Evolutionary conservation across 2,329 filamentous ascomycete species (phyloP).

Genomic region (Periconia macrospinosa): DNA sequence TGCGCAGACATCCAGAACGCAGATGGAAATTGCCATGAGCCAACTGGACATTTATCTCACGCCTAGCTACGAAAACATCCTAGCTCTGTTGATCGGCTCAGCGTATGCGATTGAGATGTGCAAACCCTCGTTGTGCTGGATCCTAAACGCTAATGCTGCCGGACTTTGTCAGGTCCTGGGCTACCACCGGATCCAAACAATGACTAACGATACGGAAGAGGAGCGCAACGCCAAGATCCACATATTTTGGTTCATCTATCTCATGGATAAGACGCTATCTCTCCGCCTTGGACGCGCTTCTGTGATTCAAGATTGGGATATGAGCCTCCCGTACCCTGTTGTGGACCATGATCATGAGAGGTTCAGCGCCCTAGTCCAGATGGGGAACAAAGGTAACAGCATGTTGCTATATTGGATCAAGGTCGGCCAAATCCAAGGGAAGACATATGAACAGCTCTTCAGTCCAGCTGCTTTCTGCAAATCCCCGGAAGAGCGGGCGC

Average conservation of each 20-base stretch:
- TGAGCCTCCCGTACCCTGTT: slow-evolving; percentile 26
- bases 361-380: slow-evolving; percentile 12
- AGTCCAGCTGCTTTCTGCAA: slow-evolving; percentile 37
- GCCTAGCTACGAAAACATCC: slow-evolving; percentile 40
- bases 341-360: slow-evolving; percentile 8
- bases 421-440: slow-evolving; percentile 36
- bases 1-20: slow-evolving; percentile 43
- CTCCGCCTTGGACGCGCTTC: slow-evolving; percentile 41
- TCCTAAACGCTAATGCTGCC: slow-evolving; percentile 34
- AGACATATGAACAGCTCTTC: slow-evolving; percentile 42
- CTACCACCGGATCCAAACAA: slow-evolving; percentile 39
- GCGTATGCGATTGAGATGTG: slow-evolving; percentile 37
- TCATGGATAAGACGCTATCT: slow-evolving; percentile 43
- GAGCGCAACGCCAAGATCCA: slow-evolving; percentile 32
- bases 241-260: slow-evolving; percentile 43
- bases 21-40: slow-evolving; percentile 46
- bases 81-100: slow-evolving; percentile 35
- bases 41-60: slow-evolving; percentile 37
- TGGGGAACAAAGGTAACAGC: slow-evolving; percentile 14
- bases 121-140: slow-evolving; percentile 40
- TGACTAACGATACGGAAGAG: slow-evolving; percentile 35
- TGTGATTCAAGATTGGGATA: slow-evolving; percentile 44
- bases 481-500: slow-evolving; percentile 27
- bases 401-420: slow-evolving; percentile 40
- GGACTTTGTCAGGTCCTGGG: slow-evolving; percentile 36